phyloP scores from a whole-genome alignment of 140 eudicot species.

The Cichorium intybus region DNA sequence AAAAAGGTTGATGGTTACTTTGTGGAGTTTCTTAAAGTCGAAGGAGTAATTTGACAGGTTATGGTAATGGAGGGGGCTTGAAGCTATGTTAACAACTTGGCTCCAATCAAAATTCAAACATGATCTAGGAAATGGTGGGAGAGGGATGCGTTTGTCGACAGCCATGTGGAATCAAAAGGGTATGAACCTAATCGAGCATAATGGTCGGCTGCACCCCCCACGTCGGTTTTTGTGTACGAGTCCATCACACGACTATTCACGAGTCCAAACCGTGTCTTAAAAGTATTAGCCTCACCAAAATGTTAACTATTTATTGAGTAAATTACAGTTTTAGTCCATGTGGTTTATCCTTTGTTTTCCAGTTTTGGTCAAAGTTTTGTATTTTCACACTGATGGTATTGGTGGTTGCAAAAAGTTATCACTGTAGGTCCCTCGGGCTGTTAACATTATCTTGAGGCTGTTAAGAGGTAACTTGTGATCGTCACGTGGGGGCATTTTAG shows the following conservation, averaged over 20 bases:
- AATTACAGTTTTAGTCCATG: no score
- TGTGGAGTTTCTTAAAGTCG: background rate
- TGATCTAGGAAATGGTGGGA: background rate
- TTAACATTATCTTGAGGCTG: no score
- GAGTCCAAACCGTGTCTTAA: background rate
- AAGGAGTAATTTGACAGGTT: background rate
- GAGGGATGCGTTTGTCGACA: background rate
- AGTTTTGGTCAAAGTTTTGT: no score
- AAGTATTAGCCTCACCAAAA: no score
- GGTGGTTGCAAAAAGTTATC: no score
- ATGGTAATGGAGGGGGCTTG: background rate
- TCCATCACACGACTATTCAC: no score
- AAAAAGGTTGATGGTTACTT: background rate
- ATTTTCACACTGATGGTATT: no score
- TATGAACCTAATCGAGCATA: background rate
- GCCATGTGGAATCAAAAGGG: background rate
- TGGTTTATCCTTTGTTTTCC: no score
- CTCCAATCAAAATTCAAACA: background rate
- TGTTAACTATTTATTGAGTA: no score
- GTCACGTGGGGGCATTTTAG: no score
- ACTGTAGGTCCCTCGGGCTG: no score
- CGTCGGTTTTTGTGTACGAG: background rate
- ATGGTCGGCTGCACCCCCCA: background rate
- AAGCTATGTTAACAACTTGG: background rate
- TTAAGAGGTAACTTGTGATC: no score